Evolutionary conservation across 2,329 filamentous ascomycete genomes (phyloP), one percentile per base, ranked within the genome.

Genomic region (Aureobasidium uvarum): DNA sequence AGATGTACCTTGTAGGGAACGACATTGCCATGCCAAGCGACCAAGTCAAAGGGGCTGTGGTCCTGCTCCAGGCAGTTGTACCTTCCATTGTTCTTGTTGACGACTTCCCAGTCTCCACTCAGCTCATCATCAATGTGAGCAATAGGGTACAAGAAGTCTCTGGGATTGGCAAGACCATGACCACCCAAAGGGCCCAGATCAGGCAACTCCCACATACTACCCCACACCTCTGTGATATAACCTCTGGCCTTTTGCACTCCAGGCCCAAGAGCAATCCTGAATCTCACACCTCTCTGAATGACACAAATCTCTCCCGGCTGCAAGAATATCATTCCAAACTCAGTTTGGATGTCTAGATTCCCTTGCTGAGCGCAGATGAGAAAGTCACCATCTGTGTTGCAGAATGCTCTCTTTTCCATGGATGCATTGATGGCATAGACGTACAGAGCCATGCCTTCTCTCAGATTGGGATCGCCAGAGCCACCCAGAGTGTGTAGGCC

Each of bases 401-500:
- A 78, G 67, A 81, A 82, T 0, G 81, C 79, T 41, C 78, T 74
- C 5, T 75, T 73, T 4, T 73, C 71, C 82, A 84, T 84, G 56
- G 73, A 77, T 0, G 72, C 71, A 68, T 82, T 83, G 69, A 80
- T 77, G 67, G 77, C 75, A 70, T 83, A 84, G 39, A 83, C 75
- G 69, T 83, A 81, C 1, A 81, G 73, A 4, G 81, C 81, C 25
- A 83, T 72, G 7, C 82, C 81, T 64, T 83, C 80, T 64, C 76
- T 74, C 33, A 81, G 74, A n/a, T 79, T 83, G 5, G 82, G 78
- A 48, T 84, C 81, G 10, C 82, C 82, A 31, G 79, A 79, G 5
- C 82, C 82, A 25, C 76, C 80, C 10, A 84, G 72, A 1, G 81
- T 82, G 69, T 81, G 79, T 14, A 84, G 72, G 6, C 82, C 81